phyloP scores from a whole-genome alignment of 225 moss, liverwort and hornwort genomes.

The Thuidium tamariscinum region DNA sequence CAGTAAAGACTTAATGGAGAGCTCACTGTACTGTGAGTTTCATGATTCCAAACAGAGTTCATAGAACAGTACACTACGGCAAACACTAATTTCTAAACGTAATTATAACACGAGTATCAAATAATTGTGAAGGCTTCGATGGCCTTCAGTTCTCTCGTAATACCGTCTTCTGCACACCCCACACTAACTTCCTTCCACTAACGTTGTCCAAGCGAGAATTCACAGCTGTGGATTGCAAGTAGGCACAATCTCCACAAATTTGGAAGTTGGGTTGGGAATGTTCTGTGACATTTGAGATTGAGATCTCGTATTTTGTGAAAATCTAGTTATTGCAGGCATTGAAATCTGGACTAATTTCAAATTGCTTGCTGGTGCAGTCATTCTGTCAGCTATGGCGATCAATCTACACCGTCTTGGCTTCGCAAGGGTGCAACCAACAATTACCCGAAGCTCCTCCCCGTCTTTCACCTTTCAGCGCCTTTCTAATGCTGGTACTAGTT shows the following conservation, averaged over 20 bases:
- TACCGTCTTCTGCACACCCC: not conserved
- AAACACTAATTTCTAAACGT: not conserved
- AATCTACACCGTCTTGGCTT: not conserved
- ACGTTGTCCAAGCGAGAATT: not conserved
- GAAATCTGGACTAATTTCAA: not conserved
- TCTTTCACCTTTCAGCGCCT: not conserved
- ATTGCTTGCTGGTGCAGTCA: not conserved
- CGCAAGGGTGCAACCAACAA: not conserved
- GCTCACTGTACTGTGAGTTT: not conserved
- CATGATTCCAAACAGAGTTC: not conserved
- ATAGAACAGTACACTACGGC: not conserved
- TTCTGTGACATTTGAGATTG: not conserved
- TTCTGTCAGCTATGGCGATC: constrained; percentile 2
- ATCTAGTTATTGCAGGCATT: not conserved
- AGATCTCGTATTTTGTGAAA: no score
- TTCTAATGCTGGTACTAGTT: not conserved
- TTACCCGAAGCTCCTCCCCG: not conserved
- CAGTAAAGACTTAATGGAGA: no score
- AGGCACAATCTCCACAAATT: not conserved
- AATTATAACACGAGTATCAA: not conserved
- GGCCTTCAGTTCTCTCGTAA: not conserved
- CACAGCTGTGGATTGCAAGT: not conserved
- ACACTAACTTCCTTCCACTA: not conserved
- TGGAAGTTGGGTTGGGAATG: not conserved
- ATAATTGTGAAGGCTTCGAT: not conserved